phyloP scores from a whole-genome alignment of 441 rosid genomes.

The Pelargonium myrrhifolium region DNA sequence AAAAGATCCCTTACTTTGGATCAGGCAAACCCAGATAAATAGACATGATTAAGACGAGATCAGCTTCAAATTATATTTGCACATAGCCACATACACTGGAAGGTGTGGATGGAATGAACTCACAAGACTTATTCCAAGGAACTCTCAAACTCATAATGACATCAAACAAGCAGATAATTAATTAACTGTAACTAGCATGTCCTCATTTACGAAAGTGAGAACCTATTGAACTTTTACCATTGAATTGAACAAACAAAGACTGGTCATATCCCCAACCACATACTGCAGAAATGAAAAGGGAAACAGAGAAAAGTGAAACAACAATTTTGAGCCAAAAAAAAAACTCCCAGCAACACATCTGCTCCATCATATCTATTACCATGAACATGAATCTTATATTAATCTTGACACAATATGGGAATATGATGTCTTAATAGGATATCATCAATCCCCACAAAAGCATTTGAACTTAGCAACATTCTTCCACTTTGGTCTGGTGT shows the following conservation, averaged over 20 bases:
- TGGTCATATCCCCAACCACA: conserved; percentile 5
- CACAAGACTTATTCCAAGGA: not conserved
- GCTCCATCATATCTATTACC: conserved; percentile 5
- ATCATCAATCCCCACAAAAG: conserved; percentile 4
- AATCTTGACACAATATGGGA: not conserved
- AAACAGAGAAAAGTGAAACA: not conserved
- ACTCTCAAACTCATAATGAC: too few relatives aligned
- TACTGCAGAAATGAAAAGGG: not conserved
- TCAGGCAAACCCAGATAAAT: too few relatives aligned
- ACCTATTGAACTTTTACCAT: not conserved
- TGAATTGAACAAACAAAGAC: conserved; percentile 1
- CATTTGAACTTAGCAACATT: not conserved
- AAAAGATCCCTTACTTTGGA: too few relatives aligned
- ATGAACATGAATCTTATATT: conserved; percentile 3
- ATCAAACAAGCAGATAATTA: too few relatives aligned
- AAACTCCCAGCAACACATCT: not conserved
- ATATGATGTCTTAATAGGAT: not conserved
- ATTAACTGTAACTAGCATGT: too few relatives aligned
- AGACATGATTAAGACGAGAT: too few relatives aligned
- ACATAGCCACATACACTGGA: not conserved
- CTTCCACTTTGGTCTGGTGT: conserved; percentile 10
- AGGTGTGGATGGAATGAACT: not conserved
- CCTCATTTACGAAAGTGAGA: not conserved
- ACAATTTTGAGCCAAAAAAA: not conserved
- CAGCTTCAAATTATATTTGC: too few relatives aligned